Conservation (phyloP, 2,329 filamentous ascomycete species). For the Anisogramma anomala region DNA sequence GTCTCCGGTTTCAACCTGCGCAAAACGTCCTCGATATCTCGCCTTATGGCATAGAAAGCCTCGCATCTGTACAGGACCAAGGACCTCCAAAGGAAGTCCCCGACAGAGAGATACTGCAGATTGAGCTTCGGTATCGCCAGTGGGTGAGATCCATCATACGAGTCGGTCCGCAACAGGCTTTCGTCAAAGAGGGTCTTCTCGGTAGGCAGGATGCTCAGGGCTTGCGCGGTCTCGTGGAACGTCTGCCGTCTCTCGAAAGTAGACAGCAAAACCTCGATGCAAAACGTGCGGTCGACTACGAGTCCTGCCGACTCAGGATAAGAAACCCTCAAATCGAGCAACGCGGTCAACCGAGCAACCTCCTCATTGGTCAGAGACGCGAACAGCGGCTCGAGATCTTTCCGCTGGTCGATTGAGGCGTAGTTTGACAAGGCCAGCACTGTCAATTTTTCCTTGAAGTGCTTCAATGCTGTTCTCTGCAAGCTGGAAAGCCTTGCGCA, state of each 20-base stretch:
- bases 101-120: conserved; percentile 85
- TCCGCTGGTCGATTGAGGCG: conserved; percentile 68
- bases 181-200: conserved; percentile 71
- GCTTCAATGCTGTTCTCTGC: conserved; percentile 64
- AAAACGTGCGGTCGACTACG: conserved; percentile 49
- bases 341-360: conserved; percentile 52
- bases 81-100: conserved; percentile 94
- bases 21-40: conserved; percentile 75
- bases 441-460: conserved; percentile 84
- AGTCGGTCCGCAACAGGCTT: conserved; percentile 67
- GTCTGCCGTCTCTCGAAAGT: conserved; percentile 66
- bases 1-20: conserved; percentile 64
- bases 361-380: conserved; percentile 63
- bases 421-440: conserved; percentile 89
- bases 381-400: conserved; percentile 68
- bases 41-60: conserved; percentile 85
- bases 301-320: conserved; percentile 66
- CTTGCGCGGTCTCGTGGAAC: conserved; percentile 67
- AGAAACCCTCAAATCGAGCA: conserved; percentile 67
- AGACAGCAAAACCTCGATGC: conserved; percentile 61
- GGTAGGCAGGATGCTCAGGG: conserved; percentile 70
- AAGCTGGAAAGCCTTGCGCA: conserved; percentile 65
- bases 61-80: conserved; percentile 82
- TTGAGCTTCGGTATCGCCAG: conserved; percentile 90
- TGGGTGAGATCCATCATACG: conserved; percentile 76